Evolutionary conservation across 805 yeast genomes (phyloP).

Genomic region (Candida nitratophila): DNA sequence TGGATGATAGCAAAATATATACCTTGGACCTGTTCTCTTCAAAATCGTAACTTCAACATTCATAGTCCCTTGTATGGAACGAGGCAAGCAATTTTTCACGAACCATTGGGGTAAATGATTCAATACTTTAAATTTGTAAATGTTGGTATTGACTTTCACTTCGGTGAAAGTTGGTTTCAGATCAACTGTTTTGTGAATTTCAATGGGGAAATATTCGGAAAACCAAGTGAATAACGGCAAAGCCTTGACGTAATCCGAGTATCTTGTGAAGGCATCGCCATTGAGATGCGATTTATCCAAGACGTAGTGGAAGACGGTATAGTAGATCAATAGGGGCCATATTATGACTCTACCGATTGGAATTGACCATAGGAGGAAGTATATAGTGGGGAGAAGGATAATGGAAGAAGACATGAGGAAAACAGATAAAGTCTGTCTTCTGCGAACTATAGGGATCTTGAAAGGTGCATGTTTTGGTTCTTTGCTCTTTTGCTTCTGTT

Average conservation of each 20-base stretch:
- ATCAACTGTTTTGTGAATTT: conserved; percentile 57
- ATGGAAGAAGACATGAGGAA: conserved; percentile 71
- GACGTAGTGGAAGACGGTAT: conserved; percentile 49
- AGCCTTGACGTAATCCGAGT: conserved; percentile 50
- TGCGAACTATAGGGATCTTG: conserved; percentile 44
- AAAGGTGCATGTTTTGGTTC: conserved; percentile 40
- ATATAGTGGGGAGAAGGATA: conserved; percentile 47
- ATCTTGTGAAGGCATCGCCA: conserved; percentile 58
- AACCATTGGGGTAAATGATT: neutral
- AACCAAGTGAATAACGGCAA: conserved; percentile 62
- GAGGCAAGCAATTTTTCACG: neutral
- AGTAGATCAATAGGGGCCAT: conserved; percentile 66
- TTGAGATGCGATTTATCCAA: conserved; percentile 64
- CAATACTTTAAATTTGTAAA: neutral
- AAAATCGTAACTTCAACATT: neutral
- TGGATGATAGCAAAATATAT: conserved; percentile 91
- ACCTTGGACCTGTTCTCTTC: conserved; percentile 54
- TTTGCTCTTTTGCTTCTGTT: neutral
- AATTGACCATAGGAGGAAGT: conserved; percentile 50
- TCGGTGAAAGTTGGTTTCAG: conserved; percentile 64
- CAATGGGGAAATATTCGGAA: conserved; percentile 74
- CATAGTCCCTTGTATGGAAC: neutral
- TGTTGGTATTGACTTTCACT: neutral
- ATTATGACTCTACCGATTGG: conserved; percentile 31
- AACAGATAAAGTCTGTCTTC: conserved; percentile 62